These are phyloP conservation scores for Fomes fomentarius DNA, from an alignment of 1,284 basidiomycete species.

Conservation along the genomic window DNA sequence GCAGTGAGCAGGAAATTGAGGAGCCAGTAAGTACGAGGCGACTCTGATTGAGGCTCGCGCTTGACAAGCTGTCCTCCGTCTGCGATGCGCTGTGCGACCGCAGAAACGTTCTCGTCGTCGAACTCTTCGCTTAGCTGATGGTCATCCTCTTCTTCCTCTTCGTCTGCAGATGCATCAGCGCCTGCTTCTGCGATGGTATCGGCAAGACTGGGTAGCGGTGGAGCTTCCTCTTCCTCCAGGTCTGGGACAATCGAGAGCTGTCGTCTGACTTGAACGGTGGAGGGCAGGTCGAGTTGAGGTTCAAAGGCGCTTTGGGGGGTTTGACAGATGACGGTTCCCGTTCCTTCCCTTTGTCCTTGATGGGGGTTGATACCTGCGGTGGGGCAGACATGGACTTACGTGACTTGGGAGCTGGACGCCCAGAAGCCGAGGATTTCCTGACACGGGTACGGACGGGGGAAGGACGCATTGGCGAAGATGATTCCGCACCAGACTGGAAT, in stretches of 20 bases:
- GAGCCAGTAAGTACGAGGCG: conserved; percentile 21
- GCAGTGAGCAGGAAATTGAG: conserved; percentile 44
- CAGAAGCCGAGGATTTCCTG: conserved; percentile 45
- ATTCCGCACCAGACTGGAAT: conserved; percentile 82
- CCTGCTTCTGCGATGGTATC: conserved; percentile 9
- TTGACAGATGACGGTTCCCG: conserved; percentile 25
- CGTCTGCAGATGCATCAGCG: conserved; percentile 3
- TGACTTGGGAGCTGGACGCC: conserved; percentile 36
- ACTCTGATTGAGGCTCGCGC: conserved; percentile 7
- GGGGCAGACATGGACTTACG: conserved; percentile 76
- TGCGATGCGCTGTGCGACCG: conserved; percentile 42
- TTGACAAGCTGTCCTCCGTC: conserved; percentile 32
- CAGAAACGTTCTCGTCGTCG: conserved; percentile 33
- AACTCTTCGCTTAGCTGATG: conserved; percentile 29
- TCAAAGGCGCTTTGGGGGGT: conserved; percentile 49
- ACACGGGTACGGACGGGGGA: conserved; percentile 54
- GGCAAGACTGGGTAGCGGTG: conserved; percentile 2
- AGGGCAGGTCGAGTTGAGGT: conserved; percentile 49
- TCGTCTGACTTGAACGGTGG: conserved; percentile 27
- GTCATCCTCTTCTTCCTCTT: conserved; percentile 19
- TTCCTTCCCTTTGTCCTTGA: conserved; percentile 24
- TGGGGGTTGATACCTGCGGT: conserved; percentile 47
- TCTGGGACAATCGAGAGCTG: conserved; percentile 23
- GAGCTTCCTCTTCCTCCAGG: conserved; percentile 15
- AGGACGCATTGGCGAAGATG: conserved; percentile 70